phyloP scores from a whole-genome alignment of 345 rosid species.

The Reutealis trisperma region DNA sequence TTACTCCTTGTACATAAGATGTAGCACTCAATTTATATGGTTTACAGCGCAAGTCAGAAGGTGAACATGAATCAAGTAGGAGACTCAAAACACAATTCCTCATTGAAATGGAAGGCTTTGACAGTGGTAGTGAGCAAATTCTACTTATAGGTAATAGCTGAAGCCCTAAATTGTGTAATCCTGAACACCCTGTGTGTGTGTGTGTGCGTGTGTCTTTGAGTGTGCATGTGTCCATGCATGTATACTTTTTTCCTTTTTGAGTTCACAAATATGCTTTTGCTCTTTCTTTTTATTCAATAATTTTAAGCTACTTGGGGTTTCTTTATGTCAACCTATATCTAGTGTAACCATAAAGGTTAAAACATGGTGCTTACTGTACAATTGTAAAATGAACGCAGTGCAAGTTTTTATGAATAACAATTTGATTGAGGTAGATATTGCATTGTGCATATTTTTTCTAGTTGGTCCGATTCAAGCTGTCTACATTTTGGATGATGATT shows the following conservation, averaged over 20 bases:
- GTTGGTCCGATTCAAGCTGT: too few relatives aligned
- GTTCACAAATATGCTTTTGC: neutral
- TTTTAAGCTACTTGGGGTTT: neutral
- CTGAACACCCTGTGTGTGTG: neutral
- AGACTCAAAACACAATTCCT: slow-evolving; percentile 94
- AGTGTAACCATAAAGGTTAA: neutral
- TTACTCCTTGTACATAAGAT: slow-evolving; percentile 1
- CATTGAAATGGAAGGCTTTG: slow-evolving; percentile 98
- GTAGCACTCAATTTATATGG: slow-evolving; percentile 17
- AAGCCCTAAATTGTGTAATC: neutral
- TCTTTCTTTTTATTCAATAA: neutral
- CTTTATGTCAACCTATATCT: neutral
- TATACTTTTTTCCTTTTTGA: neutral
- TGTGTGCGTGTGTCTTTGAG: neutral
- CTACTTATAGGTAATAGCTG: slow-evolving; percentile 80
- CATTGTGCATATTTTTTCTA: neutral
- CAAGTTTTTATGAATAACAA: neutral
- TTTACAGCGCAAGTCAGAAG: slow-evolving; percentile 95
- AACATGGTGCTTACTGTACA: neutral
- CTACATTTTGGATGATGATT: too few relatives aligned
- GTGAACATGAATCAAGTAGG: slow-evolving; percentile 97
- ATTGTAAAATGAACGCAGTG: neutral
- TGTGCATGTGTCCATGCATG: neutral
- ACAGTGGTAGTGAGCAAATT: slow-evolving; percentile 83
- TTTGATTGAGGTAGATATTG: neutral